These are phyloP conservation scores for Pseudogymnoascus sp. DNA, from an alignment of 2,329 filamentous ascomycete genomes.

Conservation along the genomic window DNA sequence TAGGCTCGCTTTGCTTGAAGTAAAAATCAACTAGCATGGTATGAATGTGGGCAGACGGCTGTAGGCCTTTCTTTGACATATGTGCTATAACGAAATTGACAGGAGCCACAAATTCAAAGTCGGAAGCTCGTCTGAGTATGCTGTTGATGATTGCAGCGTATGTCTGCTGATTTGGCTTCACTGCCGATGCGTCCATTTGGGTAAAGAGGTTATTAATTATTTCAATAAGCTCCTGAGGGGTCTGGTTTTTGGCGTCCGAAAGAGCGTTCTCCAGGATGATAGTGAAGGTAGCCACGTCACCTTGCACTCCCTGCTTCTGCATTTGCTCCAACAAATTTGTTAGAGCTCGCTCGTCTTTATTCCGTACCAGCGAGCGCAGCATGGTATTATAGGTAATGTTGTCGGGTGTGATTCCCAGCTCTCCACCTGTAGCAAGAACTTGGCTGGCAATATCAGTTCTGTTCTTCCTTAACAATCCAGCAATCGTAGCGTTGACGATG, in stretches of 20 bases:
- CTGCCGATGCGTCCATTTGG: slow-evolving; percentile 48
- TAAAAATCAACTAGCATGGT: slow-evolving; percentile 65
- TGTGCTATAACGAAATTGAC: slow-evolving; percentile 55
- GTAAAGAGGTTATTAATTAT: slow-evolving; percentile 48
- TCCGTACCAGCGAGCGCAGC: slow-evolving; percentile 51
- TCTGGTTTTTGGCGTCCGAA: slow-evolving; percentile 33
- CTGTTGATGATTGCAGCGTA: slow-evolving; percentile 64
- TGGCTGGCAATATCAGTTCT: slow-evolving; percentile 43
- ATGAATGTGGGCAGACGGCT: slow-evolving; percentile 59
- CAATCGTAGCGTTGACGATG: slow-evolving; percentile 62
- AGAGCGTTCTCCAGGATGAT: slow-evolving; percentile 59
- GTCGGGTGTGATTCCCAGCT: slow-evolving; percentile 39
- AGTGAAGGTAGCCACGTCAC: slow-evolving; percentile 65
- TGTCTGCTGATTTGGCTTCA: slow-evolving; percentile 53
- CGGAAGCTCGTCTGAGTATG: slow-evolving; percentile 41
- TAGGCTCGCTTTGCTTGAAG: slow-evolving; percentile 50
- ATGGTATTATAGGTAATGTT: slow-evolving; percentile 57
- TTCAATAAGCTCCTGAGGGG: slow-evolving; percentile 41
- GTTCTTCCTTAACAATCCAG: slow-evolving; percentile 47
- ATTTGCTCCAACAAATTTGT: slow-evolving; percentile 51
- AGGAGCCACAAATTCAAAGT: slow-evolving; percentile 37
- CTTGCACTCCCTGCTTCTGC: slow-evolving; percentile 44
- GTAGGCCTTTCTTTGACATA: slow-evolving; percentile 47
- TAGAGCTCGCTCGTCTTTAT: slow-evolving; percentile 41
- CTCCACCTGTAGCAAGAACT: slow-evolving; percentile 43